These are phyloP conservation scores for Blastobotrys elegans DNA, from an alignment of 1,139 yeast species.

Conservation along the genomic window DNA sequence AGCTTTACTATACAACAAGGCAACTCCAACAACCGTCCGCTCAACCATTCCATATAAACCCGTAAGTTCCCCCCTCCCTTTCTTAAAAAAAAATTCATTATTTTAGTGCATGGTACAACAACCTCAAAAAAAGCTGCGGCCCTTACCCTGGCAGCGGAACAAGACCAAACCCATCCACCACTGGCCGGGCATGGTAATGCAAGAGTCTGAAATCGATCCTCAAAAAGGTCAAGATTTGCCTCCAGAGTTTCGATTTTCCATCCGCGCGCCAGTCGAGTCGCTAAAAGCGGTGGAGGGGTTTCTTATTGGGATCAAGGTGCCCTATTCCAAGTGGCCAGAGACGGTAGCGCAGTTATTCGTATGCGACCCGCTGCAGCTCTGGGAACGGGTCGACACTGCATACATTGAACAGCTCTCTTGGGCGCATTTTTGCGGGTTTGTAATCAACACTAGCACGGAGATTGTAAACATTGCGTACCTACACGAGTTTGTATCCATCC, in stretches of 20 bases:
- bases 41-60: too few relatives aligned
- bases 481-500: neutral
- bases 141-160: neutral
- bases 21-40: too few relatives aligned
- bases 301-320: neutral
- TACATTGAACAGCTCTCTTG: neutral
- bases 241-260: neutral
- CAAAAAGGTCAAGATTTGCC: neutral
- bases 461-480: neutral
- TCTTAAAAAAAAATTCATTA: too few relatives aligned
- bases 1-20: too few relatives aligned
- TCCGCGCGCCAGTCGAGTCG: neutral
- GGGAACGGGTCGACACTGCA: neutral
- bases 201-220: neutral
- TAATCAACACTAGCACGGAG: neutral
- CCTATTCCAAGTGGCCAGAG: conserved; percentile 1
- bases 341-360: neutral
- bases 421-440: conserved; percentile 1
- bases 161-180: neutral
- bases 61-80: too few relatives aligned
- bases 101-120: too few relatives aligned
- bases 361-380: neutral
- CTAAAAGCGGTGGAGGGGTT: neutral
- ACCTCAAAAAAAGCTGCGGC: neutral
- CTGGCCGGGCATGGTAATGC: neutral